phyloP scores from a whole-genome alignment of 129 eudicot species.

The Flaveria linearis region DNA sequence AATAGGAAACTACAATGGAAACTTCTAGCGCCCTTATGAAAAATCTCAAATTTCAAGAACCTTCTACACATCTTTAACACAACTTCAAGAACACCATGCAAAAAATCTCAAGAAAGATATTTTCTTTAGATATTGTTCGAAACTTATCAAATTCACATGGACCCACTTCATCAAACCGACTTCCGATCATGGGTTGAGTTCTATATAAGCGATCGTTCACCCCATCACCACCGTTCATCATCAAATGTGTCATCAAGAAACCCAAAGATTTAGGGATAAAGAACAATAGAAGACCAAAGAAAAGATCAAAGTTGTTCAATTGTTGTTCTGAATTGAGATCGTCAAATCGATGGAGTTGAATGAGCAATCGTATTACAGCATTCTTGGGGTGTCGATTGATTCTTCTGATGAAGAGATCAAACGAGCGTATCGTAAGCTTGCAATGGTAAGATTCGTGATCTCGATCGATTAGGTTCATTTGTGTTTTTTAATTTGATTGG shows the following conservation, averaged over 20 bases:
- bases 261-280: neutral
- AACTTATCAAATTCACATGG: constrained; percentile 12
- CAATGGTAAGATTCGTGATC: constrained; percentile 57
- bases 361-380: constrained; percentile 48
- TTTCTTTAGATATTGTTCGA: constrained; percentile 3
- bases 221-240: neutral
- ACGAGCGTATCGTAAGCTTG: constrained; percentile 84
- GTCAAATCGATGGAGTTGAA: constrained; percentile 21
- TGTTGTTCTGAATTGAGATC: too few relatives aligned
- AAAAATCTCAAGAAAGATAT: constrained; percentile 22
- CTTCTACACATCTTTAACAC: constrained; percentile 29
- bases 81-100: neutral
- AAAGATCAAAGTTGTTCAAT: too few relatives aligned
- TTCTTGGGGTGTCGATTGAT: constrained; percentile 60
- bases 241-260: neutral
- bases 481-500: neutral
- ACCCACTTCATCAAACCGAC: constrained; percentile 31
- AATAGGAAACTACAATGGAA: neutral
- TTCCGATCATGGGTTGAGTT: neutral
- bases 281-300: too few relatives aligned
- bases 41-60: constrained; percentile 14
- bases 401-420: constrained; percentile 72
- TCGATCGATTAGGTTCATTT: neutral
- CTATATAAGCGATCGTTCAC: constrained; percentile 25
- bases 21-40: constrained; percentile 1